These are phyloP conservation scores for Helianthus tuberosus DNA, from an alignment of 129 eudicot species.

Conservation along the genomic window DNA sequence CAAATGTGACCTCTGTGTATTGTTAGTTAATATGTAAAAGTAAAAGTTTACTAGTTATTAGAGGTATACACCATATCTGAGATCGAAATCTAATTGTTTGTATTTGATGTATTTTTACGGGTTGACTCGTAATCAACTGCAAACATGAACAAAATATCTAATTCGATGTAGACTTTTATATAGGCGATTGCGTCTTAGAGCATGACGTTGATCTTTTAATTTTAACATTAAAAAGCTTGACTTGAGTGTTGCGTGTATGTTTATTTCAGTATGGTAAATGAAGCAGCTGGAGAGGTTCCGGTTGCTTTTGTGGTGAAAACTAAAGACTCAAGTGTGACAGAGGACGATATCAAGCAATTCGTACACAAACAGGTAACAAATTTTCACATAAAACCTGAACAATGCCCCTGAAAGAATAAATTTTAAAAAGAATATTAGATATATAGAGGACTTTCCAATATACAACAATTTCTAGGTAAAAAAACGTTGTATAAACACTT, in stretches of 20 bases:
- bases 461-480: background rate
- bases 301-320: conserved; percentile 88
- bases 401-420: background rate
- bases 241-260: background rate
- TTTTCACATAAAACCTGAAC: background rate
- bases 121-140: too few species aligned
- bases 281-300: conserved; percentile 93
- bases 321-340: conserved; percentile 53
- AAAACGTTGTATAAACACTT: background rate
- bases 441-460: background rate
- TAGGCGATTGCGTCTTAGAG: background rate
- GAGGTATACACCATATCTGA: too few species aligned
- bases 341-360: conserved; percentile 80
- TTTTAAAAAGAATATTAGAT: background rate
- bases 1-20: too few species aligned
- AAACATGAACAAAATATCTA: too few species aligned
- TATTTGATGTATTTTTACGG: background rate
- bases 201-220: background rate
- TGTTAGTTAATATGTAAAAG: too few species aligned
- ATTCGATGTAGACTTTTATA: background rate
- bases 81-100: too few species aligned
- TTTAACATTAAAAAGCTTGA: background rate
- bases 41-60: too few species aligned
- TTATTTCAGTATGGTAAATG: conserved; percentile 69
- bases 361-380: conserved; percentile 75